Evolutionary conservation across 495 filamentous ascomycete species (phyloP).

Genomic region (Xylaria curta): DNA sequence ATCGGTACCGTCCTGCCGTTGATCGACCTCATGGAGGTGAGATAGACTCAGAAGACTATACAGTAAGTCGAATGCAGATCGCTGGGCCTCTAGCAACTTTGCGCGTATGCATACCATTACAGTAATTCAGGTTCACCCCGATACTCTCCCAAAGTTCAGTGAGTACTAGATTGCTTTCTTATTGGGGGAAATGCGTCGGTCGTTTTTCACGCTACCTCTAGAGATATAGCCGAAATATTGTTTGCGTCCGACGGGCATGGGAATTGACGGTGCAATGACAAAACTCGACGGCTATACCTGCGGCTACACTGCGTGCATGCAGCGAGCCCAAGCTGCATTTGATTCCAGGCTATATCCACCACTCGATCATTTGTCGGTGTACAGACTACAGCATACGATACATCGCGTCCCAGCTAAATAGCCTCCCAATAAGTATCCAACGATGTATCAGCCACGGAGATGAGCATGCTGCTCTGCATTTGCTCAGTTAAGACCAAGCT

Average conservation of each 20-base stretch:
- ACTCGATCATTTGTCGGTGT: neutral
- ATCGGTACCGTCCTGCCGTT: neutral
- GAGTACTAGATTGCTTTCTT: neutral
- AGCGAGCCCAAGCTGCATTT: neutral
- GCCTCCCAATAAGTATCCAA: neutral
- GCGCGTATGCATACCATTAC: neutral
- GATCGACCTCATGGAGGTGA: slow-evolving; percentile 6
- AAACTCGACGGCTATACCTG: slow-evolving; percentile 8
- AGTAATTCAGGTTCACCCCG: neutral
- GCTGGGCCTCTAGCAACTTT: neutral
- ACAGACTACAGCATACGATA: neutral
- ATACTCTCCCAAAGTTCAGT: neutral
- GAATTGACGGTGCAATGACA: neutral
- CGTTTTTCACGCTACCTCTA: slow-evolving; percentile 16
- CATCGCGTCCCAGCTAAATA: slow-evolving; percentile 1
- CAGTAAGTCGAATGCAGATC: slow-evolving; percentile 1
- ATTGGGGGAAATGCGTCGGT: neutral
- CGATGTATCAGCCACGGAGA: neutral
- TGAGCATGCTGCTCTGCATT: neutral
- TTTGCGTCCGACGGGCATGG: neutral
- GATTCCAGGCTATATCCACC: neutral
- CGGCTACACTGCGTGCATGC: slow-evolving; percentile 7
- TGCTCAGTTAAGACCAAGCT: neutral
- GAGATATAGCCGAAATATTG: slow-evolving; percentile 18
- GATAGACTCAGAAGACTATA: neutral